Evolutionary conservation across 257 asterid genomes (phyloP).

Genomic region (Lycium ferocissimum): DNA sequence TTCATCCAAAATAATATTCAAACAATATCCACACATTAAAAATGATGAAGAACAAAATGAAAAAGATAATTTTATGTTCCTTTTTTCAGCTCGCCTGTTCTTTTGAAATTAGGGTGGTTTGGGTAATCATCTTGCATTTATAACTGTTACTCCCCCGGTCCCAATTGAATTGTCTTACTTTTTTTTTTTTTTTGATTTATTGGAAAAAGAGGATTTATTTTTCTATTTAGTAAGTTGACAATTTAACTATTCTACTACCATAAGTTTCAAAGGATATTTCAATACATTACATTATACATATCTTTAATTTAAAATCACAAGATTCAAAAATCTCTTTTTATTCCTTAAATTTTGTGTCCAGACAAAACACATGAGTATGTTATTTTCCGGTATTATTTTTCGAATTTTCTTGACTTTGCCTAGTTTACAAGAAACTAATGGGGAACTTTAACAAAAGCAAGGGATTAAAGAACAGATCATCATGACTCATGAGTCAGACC

Average conservation of each 20-base stretch:
- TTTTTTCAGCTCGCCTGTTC: neutral
- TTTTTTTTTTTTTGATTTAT: too few species aligned
- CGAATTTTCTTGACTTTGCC: neutral
- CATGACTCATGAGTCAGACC: constrained; percentile 38
- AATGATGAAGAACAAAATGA: neutral
- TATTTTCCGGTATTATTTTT: neutral
- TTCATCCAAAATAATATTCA: neutral
- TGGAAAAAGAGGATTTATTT: too few species aligned
- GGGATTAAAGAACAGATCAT: constrained; percentile 36
- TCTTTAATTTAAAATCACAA: too few species aligned
- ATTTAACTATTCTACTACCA: too few species aligned
- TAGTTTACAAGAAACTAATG: neutral
- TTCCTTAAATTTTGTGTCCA: too few species aligned
- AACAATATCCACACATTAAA: neutral
- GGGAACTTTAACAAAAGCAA: neutral
- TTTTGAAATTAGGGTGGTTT: neutral
- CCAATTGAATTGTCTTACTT: too few species aligned
- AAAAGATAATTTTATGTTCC: neutral
- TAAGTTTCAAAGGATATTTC: too few species aligned
- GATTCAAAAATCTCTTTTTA: too few species aligned
- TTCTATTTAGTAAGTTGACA: too few species aligned
- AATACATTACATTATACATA: too few species aligned
- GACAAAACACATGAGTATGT: too few species aligned
- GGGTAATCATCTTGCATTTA: neutral
- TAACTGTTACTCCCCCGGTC: too few species aligned